phyloP scores from a whole-genome alignment of 495 filamentous ascomycete genomes.

The Penicillium cinerascens region DNA sequence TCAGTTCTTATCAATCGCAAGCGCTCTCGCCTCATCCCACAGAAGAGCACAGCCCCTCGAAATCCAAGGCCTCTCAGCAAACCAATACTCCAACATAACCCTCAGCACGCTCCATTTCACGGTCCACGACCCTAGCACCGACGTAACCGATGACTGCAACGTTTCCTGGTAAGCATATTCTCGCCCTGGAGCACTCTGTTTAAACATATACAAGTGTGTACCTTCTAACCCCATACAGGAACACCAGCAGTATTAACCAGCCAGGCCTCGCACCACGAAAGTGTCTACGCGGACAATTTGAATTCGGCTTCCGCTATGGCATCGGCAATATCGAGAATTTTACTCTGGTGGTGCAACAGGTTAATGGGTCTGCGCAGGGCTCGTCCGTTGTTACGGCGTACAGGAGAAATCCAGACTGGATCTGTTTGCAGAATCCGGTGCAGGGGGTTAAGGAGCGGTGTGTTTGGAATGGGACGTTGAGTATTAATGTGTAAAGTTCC shows the following conservation, averaged over 20 bases:
- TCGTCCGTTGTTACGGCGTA: conserved; percentile 4
- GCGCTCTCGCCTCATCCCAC: neutral
- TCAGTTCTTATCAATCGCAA: neutral
- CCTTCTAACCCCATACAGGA: no score
- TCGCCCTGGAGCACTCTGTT: no score
- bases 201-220: no score
- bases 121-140: neutral
- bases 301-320: conserved; percentile 17
- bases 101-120: conserved; percentile 1
- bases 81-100: neutral
- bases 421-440: conserved; percentile 2
- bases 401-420: conserved; percentile 2
- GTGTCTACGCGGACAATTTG: conserved; percentile 4
- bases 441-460: conserved; percentile 1
- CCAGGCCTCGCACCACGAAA: conserved; percentile 7
- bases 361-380: neutral
- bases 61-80: conserved; percentile 2
- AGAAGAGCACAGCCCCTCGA: conserved; percentile 1
- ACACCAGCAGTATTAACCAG: conserved; percentile 5
- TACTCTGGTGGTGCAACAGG: conserved; percentile 1
- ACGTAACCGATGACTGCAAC: neutral
- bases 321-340: conserved; percentile 15
- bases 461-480: conserved; percentile 1
- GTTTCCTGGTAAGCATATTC: neutral
- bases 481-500: neutral